A percentile compares a stretch with the other conserved stretches of the same genome.
Conservation (phyloP, 805 yeast species). For the Spathaspora girioi region DNA sequence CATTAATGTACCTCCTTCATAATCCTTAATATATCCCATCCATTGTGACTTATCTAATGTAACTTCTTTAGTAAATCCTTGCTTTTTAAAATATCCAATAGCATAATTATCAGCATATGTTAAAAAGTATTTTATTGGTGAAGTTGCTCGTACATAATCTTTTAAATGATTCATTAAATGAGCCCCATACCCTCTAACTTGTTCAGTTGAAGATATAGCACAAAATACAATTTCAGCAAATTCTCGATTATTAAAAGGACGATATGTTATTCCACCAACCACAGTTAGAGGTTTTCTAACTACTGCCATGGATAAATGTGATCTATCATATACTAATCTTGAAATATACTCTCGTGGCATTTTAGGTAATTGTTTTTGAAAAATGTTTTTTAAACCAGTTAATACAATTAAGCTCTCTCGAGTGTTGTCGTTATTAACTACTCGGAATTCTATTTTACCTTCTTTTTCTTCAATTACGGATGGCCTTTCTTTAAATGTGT, state of each 20-base stretch:
- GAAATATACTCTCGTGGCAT: slow-evolving; percentile 98
- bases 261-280: slow-evolving; percentile 95
- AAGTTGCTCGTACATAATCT: slow-evolving; percentile 88
- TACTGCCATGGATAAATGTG: slow-evolving; percentile 94
- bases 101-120: slow-evolving; percentile 99
- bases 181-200: slow-evolving; percentile 98
- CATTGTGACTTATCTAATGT: slow-evolving; percentile 80
- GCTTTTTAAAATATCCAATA: slow-evolving; percentile 96
- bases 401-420: slow-evolving; percentile 84
- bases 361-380: slow-evolving; percentile 95
- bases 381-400: slow-evolving; percentile 92
- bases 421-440: slow-evolving; percentile 91
- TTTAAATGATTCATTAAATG: slow-evolving; percentile 97
- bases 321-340: slow-evolving; percentile 87
- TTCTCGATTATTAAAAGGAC: slow-evolving; percentile 85
- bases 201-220: slow-evolving; percentile 96
- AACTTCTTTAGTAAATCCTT: slow-evolving; percentile 95
- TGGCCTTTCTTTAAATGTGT: slow-evolving; percentile 87
- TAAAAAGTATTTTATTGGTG: slow-evolving; percentile 78
- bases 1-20: slow-evolving; percentile 98
- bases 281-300: slow-evolving; percentile 91
- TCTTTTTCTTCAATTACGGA: slow-evolving; percentile 92
- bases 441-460: slow-evolving; percentile 91
- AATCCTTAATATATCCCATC: slow-evolving; percentile 99
- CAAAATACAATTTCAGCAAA: slow-evolving; percentile 99